Conservation (phyloP, 2,329 filamentous ascomycete genomes). For the Cytospora piceae region DNA sequence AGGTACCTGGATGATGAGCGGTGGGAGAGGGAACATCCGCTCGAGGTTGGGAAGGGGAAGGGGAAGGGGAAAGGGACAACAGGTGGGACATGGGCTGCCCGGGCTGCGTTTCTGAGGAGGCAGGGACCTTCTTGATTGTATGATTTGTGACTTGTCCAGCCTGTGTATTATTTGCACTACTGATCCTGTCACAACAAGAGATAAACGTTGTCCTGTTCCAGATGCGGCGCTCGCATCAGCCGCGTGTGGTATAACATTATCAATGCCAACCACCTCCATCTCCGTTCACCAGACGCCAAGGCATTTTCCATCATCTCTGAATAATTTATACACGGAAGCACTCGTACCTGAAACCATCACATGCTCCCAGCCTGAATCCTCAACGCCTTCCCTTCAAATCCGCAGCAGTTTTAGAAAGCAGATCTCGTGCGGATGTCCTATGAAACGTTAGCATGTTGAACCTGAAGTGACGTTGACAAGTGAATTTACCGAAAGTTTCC, state of each 20-base stretch:
- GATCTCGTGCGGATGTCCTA: constrained; percentile 63
- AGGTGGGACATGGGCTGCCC: constrained; percentile 27
- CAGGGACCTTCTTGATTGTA: constrained; percentile 6
- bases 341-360: constrained; percentile 23
- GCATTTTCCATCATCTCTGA: constrained; percentile 19
- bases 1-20: constrained; percentile 71
- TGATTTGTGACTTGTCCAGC: constrained; percentile 2
- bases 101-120: constrained; percentile 29
- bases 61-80: constrained; percentile 26
- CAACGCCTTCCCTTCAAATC: constrained; percentile 21
- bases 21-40: constrained; percentile 73
- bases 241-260: not conserved
- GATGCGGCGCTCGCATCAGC: not conserved
- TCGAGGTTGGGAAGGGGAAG: constrained; percentile 44
- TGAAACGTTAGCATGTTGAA: constrained; percentile 29
- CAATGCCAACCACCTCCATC: constrained; percentile 2
- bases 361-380: constrained; percentile 13
- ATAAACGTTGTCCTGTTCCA: not conserved
- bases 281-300: constrained; percentile 20
- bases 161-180: not conserved
- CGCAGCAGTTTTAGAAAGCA: constrained; percentile 54
- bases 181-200: not conserved
- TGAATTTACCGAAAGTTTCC: constrained; percentile 77
- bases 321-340: constrained; percentile 21
- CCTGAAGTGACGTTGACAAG: not conserved